Evolutionary conservation across 78 protist genomes (phyloP).

Genomic region (Thecamonas trahens): DNA sequence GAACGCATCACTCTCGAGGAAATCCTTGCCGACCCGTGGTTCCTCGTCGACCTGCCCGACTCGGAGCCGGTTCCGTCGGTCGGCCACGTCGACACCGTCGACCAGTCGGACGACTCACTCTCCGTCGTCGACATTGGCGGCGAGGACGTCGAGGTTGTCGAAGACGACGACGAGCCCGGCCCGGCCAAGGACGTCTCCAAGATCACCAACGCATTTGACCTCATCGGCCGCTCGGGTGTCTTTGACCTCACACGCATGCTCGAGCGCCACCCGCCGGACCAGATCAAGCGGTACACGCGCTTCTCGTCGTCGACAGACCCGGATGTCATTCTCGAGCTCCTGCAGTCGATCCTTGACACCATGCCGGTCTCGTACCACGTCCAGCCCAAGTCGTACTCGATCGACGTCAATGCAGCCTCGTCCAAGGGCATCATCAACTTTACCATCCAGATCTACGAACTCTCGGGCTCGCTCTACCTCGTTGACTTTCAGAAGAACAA

Average conservation of each 20-base stretch:
- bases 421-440: not conserved
- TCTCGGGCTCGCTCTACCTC: not conserved
- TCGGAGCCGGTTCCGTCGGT: too few species aligned
- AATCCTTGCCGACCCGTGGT: constrained; percentile 28
- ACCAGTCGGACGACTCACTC: not conserved
- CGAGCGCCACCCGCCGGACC: not conserved
- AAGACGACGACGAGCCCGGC: not conserved
- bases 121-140: not conserved
- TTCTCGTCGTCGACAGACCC: not conserved
- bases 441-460: not conserved
- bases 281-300: not conserved
- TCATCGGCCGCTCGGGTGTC: not conserved
- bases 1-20: constrained; percentile 18
- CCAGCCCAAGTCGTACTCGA: not conserved
- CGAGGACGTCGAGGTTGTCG: not conserved
- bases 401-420: not conserved
- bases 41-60: not conserved
- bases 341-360: not conserved
- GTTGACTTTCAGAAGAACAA: not conserved
- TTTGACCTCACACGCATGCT: constrained; percentile 11
- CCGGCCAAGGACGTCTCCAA: not conserved
- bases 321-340: not conserved
- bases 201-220: not conserved
- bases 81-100: not conserved
- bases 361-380: not conserved